Conservation (phyloP, 805 yeast species). For the Wickerhamiella domercqiae region DNA sequence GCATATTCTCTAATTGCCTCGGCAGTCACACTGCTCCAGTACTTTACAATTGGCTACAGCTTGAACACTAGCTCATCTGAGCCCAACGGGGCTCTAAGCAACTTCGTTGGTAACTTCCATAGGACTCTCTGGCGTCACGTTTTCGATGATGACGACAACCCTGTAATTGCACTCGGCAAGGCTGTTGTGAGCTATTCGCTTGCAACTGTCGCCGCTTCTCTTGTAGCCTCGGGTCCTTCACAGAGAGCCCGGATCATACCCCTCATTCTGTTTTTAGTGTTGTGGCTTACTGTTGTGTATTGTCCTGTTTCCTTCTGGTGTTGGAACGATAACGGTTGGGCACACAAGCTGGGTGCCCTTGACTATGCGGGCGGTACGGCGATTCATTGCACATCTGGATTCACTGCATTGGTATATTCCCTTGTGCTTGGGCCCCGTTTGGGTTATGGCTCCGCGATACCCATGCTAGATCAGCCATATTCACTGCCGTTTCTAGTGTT, state of each 20-base stretch:
- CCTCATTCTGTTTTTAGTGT: constrained; percentile 48
- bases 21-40: constrained; percentile 45
- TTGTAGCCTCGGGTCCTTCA: constrained; percentile 58
- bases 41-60: constrained; percentile 58
- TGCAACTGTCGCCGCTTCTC: constrained; percentile 47
- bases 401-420: constrained; percentile 56
- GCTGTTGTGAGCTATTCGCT: constrained; percentile 47
- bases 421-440: constrained; percentile 49
- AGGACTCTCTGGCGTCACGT: constrained; percentile 38
- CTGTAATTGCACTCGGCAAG: constrained; percentile 23
- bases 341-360: constrained; percentile 40
- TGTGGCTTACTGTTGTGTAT: constrained; percentile 59
- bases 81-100: constrained; percentile 7
- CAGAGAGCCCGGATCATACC: constrained; percentile 60
- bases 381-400: constrained; percentile 57
- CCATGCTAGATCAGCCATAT: constrained; percentile 37
- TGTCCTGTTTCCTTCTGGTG: constrained; percentile 63
- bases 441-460: constrained; percentile 34
- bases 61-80: constrained; percentile 33
- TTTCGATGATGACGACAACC: constrained; percentile 18
- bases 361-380: constrained; percentile 74
- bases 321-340: constrained; percentile 60
- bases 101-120: constrained; percentile 40
- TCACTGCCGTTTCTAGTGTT: constrained; percentile 50
- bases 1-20: constrained; percentile 52